phyloP scores from a whole-genome alignment of 306 rosid species.

The Quercus bicolor region DNA sequence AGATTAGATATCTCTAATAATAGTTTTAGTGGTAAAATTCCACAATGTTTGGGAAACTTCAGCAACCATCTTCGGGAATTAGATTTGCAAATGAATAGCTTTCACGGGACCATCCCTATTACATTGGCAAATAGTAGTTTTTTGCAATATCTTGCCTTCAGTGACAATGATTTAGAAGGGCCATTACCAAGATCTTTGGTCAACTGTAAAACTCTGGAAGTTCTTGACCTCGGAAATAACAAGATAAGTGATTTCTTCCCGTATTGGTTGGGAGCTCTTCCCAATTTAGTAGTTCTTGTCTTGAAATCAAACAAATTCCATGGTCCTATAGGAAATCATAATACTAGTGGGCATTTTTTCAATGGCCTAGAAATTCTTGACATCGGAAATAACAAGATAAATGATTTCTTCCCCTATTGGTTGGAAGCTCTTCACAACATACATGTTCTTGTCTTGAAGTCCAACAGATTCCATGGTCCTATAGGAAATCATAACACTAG shows the following conservation, averaged over 20 bases:
- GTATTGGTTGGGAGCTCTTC: background rate
- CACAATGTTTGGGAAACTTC: conserved; percentile 17
- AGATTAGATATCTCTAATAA: conserved; percentile 8
- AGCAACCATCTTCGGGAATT: background rate
- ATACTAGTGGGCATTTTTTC: background rate
- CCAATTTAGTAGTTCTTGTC: conserved; percentile 21
- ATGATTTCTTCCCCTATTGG: too few species aligned
- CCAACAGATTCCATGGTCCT: too few species aligned
- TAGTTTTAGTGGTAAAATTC: conserved; percentile 12
- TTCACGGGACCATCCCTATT: conserved; percentile 21
- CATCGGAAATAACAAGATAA: conserved; percentile 10
- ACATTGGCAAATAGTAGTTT: background rate
- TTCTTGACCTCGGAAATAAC: background rate
- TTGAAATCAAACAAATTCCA: conserved; percentile 23
- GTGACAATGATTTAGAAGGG: conserved; percentile 33
- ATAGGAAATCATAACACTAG: too few species aligned
- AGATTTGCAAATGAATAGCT: conserved; percentile 29
- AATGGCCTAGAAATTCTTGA: conserved; percentile 38
- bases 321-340: too few species aligned
- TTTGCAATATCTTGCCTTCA: conserved; percentile 13
- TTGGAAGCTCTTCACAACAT: too few species aligned
- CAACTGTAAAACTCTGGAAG: background rate
- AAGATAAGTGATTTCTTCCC: too few species aligned
- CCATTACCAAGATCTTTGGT: conserved; percentile 17
- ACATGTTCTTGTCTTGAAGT: too few species aligned